phyloP scores from a whole-genome alignment of 1,284 basidiomycete species.

The Sporisorium sorghi region DNA sequence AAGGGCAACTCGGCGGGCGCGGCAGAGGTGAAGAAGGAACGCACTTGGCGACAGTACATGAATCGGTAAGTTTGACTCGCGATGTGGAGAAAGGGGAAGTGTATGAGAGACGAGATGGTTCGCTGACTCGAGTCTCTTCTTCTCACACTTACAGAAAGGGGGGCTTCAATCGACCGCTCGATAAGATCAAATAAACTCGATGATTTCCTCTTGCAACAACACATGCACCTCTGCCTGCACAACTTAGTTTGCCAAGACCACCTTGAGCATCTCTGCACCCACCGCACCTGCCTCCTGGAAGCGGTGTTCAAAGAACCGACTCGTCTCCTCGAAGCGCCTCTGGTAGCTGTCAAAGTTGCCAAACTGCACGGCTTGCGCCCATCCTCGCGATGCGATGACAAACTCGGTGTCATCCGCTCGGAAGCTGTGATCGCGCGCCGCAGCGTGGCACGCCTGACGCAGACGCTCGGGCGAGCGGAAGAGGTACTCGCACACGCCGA shows the following conservation, averaged over 20 bases:
- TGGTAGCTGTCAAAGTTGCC: constrained; percentile 91
- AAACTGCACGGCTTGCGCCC: constrained; percentile 81
- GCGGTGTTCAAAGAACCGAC: constrained; percentile 82
- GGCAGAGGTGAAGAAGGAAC: constrained; percentile 82
- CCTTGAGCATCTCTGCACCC: constrained; percentile 90
- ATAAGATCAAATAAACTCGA: constrained; percentile 50
- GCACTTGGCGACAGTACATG: constrained; percentile 97
- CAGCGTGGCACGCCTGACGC: constrained; percentile 72
- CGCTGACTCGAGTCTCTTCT: background rate
- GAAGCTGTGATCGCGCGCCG: constrained; percentile 83
- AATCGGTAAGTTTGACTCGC: constrained; percentile 76
- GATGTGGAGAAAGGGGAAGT: background rate
- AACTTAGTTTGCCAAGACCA: constrained; percentile 72
- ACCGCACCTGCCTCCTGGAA: constrained; percentile 87
- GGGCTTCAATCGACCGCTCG: constrained; percentile 56
- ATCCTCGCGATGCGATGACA: constrained; percentile 91
- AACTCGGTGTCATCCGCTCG: constrained; percentile 92
- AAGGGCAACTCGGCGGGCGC: constrained; percentile 73
- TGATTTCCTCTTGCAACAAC: constrained; percentile 6
- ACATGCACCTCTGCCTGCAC: background rate
- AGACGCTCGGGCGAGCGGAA: constrained; percentile 76
- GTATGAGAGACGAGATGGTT: background rate
- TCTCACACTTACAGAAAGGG: constrained; percentile 38
- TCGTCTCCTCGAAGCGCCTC: constrained; percentile 83
- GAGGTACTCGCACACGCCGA: constrained; percentile 95